Evolutionary conservation across 805 yeast species (phyloP), one percentile per base, ranked within the genome.

Genomic region (Metschnikowia gelsemii): DNA sequence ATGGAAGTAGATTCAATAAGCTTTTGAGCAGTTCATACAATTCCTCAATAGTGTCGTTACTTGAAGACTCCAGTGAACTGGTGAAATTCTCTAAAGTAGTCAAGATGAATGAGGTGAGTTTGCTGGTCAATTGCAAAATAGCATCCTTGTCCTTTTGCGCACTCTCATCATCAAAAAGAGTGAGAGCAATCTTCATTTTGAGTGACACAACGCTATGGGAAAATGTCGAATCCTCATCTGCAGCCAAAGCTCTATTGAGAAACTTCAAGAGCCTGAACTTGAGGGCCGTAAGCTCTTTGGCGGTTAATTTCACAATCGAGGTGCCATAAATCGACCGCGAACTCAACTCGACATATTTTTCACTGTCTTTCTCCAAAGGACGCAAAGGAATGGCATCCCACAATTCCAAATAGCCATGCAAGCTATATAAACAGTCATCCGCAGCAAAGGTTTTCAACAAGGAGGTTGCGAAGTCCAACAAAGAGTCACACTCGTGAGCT

Each of bases 1-100:
- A 76, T 22, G 98, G 96, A 39, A 91, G 68, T 47, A 88, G 68
- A 43, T 80, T 79, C 45, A 91, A 66, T 48, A 82, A 66, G 50
- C 77, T 78, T 24, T 80, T 77, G 49, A 91, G 69, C 37, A 87
- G 62, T 20, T 69, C 72, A 57, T 79, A 79, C 39, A 82, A 63
- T 24, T 66, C 68, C 31, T 56, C 60, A 14, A 72, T 63, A 18
- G 72, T 63, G 12, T 61, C 60, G 18, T 44, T 45, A 30, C 42
- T 43, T 26, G 43, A 40, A 14, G 45, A 30, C 8, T 32, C 45
- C 13, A 12, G 26, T 18, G 27, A 7, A 32, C 55, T 49, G 18
- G 63, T 47, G 43, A 60, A 65, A 12, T 51, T 40, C 40, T 73
- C 78, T 50, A 75, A 65, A 5, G 67, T 49, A 8, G 59, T 45